These are phyloP conservation scores for Neurospora sp. DNA, from an alignment of 495 filamentous ascomycete genomes.

Conservation along the genomic window DNA sequence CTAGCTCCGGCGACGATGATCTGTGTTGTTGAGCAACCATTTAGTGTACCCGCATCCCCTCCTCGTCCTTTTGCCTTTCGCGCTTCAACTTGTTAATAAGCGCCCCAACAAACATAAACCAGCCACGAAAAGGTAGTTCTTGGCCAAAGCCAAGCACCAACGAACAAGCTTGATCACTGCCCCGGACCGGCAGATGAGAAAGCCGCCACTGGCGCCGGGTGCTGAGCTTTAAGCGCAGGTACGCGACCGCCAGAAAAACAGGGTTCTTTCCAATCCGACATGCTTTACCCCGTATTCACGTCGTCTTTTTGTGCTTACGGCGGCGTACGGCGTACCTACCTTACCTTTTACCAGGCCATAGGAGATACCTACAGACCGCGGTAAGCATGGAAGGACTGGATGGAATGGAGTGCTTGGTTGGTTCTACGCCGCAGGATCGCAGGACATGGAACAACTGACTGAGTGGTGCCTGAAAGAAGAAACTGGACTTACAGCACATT, in stretches of 20 bases:
- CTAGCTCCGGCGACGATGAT: background rate
- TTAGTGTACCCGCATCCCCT: background rate
- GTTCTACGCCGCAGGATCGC: background rate
- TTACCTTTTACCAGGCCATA: background rate
- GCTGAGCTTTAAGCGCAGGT: background rate
- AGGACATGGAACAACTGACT: background rate
- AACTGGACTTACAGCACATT: background rate
- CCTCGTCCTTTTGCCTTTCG: background rate
- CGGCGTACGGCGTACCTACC: background rate
- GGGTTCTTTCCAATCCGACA: background rate
- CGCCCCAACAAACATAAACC: background rate
- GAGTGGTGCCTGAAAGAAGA: background rate
- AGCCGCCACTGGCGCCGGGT: background rate
- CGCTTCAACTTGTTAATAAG: background rate
- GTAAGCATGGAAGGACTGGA: background rate
- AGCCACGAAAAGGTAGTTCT: background rate
- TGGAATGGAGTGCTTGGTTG: background rate
- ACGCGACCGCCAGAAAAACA: background rate
- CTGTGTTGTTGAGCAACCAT: background rate
- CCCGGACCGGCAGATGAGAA: background rate
- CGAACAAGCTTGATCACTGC: background rate
- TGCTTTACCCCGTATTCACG: background rate
- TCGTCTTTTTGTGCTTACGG: background rate
- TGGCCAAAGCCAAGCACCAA: background rate
- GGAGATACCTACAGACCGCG: background rate